Evolutionary conservation across 192 early-diverging fungal species (phyloP), one percentile per base, ranked within the genome.

Genomic region (Phycomyces blakesleeanus): DNA sequence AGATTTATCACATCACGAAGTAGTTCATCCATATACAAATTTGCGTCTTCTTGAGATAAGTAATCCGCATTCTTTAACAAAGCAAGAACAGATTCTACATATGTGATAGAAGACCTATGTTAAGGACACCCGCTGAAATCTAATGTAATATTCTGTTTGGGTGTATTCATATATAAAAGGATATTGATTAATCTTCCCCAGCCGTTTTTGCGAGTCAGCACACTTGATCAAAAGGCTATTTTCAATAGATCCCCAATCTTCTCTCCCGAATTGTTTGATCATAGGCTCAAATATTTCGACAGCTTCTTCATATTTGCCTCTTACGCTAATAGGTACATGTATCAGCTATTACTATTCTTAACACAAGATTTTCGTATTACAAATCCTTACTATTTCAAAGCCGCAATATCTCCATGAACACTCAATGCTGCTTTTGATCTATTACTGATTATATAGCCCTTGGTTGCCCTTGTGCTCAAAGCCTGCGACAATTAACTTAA

Each of bases 401-500:
- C 71, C 2, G 91, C 91, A 44, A 93, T 83, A 67, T 94, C 93
- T 1, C 85, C 81, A 52, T 88, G 89, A 20, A 93, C 54, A 26
- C 85, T 75, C 24, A 83, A 58, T 1, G 83, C 78, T 4, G 89
- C 87, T 55, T 86, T 75, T 39, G 73, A 62, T 29, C 91, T 78
- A 12, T 67, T 66, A 61, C 87, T 85, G 11, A 57, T 68, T 69
- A 93, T 87, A 59, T 87, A 92, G n/a, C 86, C 77, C 41, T 80
- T 87, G 49, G 91, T 82, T 1, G 85, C 86, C 54, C 84, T 74
- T 11, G 78, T 77, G 37, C 85, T 89, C 5, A 91, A 60, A 20
- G 68, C 71, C 90, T 88, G 20, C 16, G 8, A 57, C 38, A 60
- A 12, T 18, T 41, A n/a, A 0, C 0, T 61, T 50, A 27, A 16